Evolutionary conservation across 2,329 filamentous ascomycete species (phyloP).

Genomic region (Thelonectria olida): DNA sequence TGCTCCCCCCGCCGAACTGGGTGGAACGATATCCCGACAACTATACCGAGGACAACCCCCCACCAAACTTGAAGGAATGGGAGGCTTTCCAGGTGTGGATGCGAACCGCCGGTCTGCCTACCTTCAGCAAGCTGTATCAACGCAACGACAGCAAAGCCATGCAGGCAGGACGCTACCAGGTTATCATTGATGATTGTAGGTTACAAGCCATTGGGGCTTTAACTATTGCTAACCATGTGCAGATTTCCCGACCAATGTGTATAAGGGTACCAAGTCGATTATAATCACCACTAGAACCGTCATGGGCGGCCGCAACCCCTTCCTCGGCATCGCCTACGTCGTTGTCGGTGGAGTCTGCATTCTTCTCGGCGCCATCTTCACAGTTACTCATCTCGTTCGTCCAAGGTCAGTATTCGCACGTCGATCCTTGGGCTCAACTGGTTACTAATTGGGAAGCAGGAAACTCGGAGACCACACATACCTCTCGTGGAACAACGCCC

Average conservation of each 20-base stretch:
- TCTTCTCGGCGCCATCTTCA: conserved; percentile 86
- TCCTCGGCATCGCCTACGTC: conserved; percentile 95
- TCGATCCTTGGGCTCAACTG: conserved; percentile 1
- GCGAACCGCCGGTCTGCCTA: conserved; percentile 92
- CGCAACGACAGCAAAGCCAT: conserved; percentile 79
- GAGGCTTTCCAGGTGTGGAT: conserved; percentile 98
- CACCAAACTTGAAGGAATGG: conserved; percentile 78
- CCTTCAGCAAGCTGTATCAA: conserved; percentile 92
- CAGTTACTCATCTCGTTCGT: conserved; percentile 88
- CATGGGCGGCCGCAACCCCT: conserved; percentile 94
- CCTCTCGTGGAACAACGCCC: conserved; percentile 86
- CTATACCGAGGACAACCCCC: conserved; percentile 71
- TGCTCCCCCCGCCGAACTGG: conserved; percentile 92
- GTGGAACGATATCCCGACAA: conserved; percentile 71
- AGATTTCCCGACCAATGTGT: conserved; percentile 85
- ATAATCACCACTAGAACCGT: conserved; percentile 89
- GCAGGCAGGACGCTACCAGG: conserved; percentile 75
- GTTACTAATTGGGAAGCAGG: conserved; percentile 54
- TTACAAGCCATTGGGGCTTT: conserved; percentile 28
- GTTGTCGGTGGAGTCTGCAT: conserved; percentile 95
- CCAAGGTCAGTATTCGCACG: conserved; percentile 71
- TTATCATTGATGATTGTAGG: conserved; percentile 84
- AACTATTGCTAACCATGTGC: conserved; percentile 20
- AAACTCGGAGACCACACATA: conserved; percentile 99
- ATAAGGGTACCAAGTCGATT: conserved; percentile 89